Conservation (phyloP, 768 basidiomycete genomes). For the Macrolepiota dolichaula region DNA sequence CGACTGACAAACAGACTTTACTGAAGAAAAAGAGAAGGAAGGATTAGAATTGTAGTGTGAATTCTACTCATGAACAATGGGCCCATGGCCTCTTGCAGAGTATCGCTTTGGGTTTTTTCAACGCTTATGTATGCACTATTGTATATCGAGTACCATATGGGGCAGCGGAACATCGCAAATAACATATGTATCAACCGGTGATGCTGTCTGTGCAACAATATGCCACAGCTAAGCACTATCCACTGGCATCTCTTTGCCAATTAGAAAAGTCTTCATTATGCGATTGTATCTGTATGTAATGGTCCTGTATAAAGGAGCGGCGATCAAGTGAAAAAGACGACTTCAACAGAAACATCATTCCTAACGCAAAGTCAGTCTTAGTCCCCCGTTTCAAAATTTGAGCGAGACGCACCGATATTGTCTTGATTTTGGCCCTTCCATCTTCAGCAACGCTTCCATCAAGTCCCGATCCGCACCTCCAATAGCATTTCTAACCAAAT, state of each 20-base stretch:
- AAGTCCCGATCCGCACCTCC: constrained; percentile 47
- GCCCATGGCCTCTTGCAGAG: no score
- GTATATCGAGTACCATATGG: no score
- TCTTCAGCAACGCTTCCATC: constrained; percentile 33
- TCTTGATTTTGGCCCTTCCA: constrained; percentile 34
- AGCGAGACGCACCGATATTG: constrained; percentile 30
- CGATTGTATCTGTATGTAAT: no score
- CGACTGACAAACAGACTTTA: constrained; percentile 2
- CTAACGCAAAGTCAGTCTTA: constrained; percentile 11
- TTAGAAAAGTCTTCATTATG: no score
- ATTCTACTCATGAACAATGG: background rate
- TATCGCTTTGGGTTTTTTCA: no score
- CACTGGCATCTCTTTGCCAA: no score
- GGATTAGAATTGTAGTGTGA: background rate
- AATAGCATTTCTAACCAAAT: constrained; percentile 52
- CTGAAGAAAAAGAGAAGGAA: constrained; percentile 7
- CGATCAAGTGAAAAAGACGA: constrained; percentile 24
- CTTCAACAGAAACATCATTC: constrained; percentile 24
- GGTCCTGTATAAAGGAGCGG: background rate
- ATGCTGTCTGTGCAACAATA: no score
- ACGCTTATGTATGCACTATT: no score
- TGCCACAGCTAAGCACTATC: no score
- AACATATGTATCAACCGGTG: no score
- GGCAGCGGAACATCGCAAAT: no score
- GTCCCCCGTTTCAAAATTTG: background rate